Percentiles rank a stretch among this genome's conserved stretches.
Evolutionary conservation across 1,284 basidiomycete species (phyloP).

Genomic region (Apiotrichum veenhuisii): DNA sequence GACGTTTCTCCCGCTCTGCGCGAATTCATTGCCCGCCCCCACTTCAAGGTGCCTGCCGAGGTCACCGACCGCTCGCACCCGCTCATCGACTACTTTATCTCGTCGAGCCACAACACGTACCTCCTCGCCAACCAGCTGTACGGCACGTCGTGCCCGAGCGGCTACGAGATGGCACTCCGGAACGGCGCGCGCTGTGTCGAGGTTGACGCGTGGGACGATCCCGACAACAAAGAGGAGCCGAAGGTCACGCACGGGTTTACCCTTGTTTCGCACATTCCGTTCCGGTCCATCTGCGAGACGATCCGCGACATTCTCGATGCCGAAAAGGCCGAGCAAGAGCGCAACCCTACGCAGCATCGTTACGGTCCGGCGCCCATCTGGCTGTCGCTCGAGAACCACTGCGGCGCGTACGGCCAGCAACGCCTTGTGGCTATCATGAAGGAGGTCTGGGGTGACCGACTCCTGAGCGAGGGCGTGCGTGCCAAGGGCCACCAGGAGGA

Average conservation of each 20-base stretch:
- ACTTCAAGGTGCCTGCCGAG: constrained; percentile 9
- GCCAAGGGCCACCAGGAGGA: constrained; percentile 4
- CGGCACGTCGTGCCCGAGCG: constrained; percentile 12
- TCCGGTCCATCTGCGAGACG: constrained; percentile 17
- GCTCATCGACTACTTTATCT: constrained; percentile 83
- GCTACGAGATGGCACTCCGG: constrained; percentile 10
- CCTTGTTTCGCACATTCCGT: constrained; percentile 17
- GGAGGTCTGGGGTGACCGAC: constrained; percentile 15
- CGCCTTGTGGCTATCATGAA: constrained; percentile 18
- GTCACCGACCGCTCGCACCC: constrained; percentile 53
- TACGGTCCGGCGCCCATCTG: constrained; percentile 8
- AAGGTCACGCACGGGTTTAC: constrained; percentile 24
- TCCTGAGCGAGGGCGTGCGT: background rate
- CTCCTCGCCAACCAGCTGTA: constrained; percentile 59
- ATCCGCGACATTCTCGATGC: constrained; percentile 12
- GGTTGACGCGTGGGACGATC: constrained; percentile 22
- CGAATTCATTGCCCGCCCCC: constrained; percentile 9
- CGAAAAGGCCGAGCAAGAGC: background rate
- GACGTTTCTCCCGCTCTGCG: constrained; percentile 2
- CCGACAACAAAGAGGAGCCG: constrained; percentile 10
- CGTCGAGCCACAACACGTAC: constrained; percentile 96
- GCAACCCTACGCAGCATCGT: background rate
- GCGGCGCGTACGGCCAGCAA: constrained; percentile 12
- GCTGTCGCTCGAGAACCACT: constrained; percentile 21
- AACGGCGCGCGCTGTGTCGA: constrained; percentile 20